These are phyloP conservation scores for Pseudocercospora pini-densiflorae DNA, from an alignment of 2,329 filamentous ascomycete species.

Conservation along the genomic window DNA sequence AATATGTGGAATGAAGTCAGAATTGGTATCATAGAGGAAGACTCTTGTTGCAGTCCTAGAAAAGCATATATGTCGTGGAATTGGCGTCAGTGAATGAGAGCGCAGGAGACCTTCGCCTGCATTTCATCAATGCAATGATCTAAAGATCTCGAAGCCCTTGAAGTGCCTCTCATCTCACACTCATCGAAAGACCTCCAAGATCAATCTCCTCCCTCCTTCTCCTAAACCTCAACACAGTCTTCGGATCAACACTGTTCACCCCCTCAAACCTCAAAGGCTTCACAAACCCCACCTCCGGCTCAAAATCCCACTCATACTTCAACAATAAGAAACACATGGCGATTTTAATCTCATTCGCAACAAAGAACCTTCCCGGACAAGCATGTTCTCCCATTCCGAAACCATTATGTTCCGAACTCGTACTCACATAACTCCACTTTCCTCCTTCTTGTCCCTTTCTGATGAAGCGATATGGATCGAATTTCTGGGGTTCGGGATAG, in stretches of 20 bases:
- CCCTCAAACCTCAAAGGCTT: background rate
- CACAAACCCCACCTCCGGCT: background rate
- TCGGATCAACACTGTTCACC: background rate
- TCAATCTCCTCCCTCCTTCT: slow-evolving; percentile 13
- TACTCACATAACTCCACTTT: slow-evolving; percentile 13
- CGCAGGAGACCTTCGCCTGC: too few relatives aligned
- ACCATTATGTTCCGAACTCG: slow-evolving; percentile 26
- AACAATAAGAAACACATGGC: slow-evolving; percentile 37
- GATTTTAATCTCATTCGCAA: slow-evolving; percentile 40
- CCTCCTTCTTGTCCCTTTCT: slow-evolving; percentile 13
- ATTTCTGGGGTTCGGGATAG: slow-evolving; percentile 25
- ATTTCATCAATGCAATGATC: too few relatives aligned
- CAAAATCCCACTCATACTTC: slow-evolving; percentile 40
- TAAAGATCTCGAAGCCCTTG: too few relatives aligned
- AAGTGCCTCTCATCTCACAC: too few relatives aligned
- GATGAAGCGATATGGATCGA: slow-evolving; percentile 29
- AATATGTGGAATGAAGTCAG: too few relatives aligned
- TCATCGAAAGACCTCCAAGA: background rate
- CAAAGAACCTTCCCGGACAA: slow-evolving; percentile 33
- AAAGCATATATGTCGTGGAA: too few relatives aligned
- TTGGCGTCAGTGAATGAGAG: too few relatives aligned
- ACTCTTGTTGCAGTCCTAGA: too few relatives aligned
- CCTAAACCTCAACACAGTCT: slow-evolving; percentile 6
- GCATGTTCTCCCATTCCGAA: slow-evolving; percentile 39
- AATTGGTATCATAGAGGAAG: too few relatives aligned